phyloP scores from a whole-genome alignment of 495 filamentous ascomycete genomes.

The Penicillium robsamsonii region DNA sequence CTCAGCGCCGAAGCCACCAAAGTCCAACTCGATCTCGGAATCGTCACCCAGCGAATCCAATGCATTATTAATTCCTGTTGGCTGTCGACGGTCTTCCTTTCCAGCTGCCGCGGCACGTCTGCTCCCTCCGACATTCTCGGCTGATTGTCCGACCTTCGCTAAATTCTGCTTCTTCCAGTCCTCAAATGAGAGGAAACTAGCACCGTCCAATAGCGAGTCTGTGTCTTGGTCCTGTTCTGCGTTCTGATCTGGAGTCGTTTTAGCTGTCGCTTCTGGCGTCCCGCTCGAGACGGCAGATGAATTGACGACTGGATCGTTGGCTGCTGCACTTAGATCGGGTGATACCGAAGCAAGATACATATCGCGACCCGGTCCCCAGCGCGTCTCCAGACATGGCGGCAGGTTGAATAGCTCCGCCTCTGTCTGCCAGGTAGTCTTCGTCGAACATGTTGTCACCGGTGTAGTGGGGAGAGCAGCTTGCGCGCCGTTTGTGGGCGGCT shows the following conservation, averaged over 20 bases:
- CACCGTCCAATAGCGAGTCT: constrained; percentile 73
- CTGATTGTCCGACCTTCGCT: constrained; percentile 79
- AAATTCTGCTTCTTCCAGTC: constrained; percentile 97
- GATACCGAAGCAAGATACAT: neutral
- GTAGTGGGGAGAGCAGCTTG: neutral
- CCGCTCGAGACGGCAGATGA: constrained; percentile 4
- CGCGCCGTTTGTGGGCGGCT: constrained; percentile 9
- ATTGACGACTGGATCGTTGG: constrained; percentile 4
- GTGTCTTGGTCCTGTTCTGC: constrained; percentile 50
- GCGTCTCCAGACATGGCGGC: constrained; percentile 20
- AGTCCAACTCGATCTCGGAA: constrained; percentile 85
- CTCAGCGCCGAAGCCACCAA: constrained; percentile 63
- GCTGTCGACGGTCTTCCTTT: constrained; percentile 45
- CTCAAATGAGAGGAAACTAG: constrained; percentile 93
- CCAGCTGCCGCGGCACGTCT: constrained; percentile 37
- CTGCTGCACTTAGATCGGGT: neutral
- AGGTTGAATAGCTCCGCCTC: constrained; percentile 22
- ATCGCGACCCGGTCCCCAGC: constrained; percentile 12
- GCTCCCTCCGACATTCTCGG: constrained; percentile 61
- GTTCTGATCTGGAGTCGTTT: constrained; percentile 9
- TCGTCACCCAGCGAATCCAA: constrained; percentile 82
- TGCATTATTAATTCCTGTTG: constrained; percentile 58
- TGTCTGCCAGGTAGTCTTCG: constrained; percentile 16
- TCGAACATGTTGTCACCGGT: constrained; percentile 15
- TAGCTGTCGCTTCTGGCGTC: constrained; percentile 3